Percentiles rank a stretch among this genome's conserved stretches.
Conservation (phyloP, 2,329 filamentous ascomycete species). For the Trichoderma hamatum region DNA sequence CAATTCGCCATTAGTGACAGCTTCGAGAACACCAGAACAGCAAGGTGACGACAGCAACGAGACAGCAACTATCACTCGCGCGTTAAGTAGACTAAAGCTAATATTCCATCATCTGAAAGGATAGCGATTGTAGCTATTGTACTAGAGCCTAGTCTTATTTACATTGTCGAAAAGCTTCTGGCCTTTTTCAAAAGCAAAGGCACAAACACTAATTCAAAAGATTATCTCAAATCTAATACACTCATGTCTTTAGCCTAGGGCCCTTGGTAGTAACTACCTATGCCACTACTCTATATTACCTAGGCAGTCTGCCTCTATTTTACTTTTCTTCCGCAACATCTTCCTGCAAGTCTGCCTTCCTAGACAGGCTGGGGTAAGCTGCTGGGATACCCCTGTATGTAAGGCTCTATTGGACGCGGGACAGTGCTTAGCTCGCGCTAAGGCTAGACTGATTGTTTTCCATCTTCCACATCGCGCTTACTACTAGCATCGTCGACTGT, state of each 20-base stretch:
- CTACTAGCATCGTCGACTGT: not conserved
- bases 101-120: conserved; percentile 3
- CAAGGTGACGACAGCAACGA: not conserved
- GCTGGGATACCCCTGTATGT: not conserved
- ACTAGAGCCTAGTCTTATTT: not conserved
- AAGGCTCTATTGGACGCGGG: not conserved
- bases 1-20: not conserved
- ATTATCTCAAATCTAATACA: not conserved
- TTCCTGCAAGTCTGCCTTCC: not conserved
- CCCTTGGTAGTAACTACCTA: not conserved
- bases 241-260: not conserved
- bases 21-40: not conserved
- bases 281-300: not conserved
- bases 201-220: not conserved
- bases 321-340: not conserved
- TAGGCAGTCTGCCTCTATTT: not conserved
- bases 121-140: not conserved
- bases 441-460: not conserved
- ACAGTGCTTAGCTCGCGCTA: not conserved
- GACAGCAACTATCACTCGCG: not conserved
- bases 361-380: not conserved
- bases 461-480: conserved; percentile 7
- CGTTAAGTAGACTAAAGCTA: conserved; percentile 2
- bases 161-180: not conserved
- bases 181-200: not conserved